Evolutionary conservation across 768 basidiomycete species (phyloP).

Genomic region (Pleurotus eryngii): DNA sequence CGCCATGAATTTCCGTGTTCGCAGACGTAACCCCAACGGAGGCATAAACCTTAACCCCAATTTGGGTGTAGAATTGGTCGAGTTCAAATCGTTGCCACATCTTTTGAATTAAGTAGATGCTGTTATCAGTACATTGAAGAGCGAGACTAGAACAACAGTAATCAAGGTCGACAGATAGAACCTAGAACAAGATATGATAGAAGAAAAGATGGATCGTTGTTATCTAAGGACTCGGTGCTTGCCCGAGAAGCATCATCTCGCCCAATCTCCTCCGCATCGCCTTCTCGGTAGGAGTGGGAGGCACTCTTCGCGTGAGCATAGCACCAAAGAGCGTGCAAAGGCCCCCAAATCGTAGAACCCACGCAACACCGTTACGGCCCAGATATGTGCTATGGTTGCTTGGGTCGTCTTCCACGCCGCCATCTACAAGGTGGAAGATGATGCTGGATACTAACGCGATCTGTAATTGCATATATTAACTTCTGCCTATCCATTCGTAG

Average conservation of each 20-base stretch:
- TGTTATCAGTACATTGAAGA: conserved; percentile 6
- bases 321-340: conserved; percentile 84
- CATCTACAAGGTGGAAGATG: conserved; percentile 83
- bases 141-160: too few species aligned
- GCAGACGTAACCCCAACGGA: background rate
- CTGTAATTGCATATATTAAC: conserved; percentile 34
- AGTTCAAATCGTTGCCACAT: background rate
- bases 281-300: conserved; percentile 88
- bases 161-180: background rate
- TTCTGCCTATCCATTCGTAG: background rate
- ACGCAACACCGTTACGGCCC: conserved; percentile 88
- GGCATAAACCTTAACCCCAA: conserved; percentile 3
- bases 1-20: background rate
- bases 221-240: conserved; percentile 48
- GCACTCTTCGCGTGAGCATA: conserved; percentile 72
- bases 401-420: conserved; percentile 39
- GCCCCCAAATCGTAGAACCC: conserved; percentile 93
- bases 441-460: conserved; percentile 81
- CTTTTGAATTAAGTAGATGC: background rate
- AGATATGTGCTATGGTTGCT: conserved; percentile 55
- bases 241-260: conserved; percentile 73
- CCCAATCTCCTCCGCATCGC: conserved; percentile 81
- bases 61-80: background rate
- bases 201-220: background rate
- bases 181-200: conserved; percentile 7